Percentiles rank a stretch among this genome's conserved stretches.
Evolutionary conservation across 2,329 filamentous ascomycete genomes (phyloP).

Genomic region (Trichoderma brevicompactum): DNA sequence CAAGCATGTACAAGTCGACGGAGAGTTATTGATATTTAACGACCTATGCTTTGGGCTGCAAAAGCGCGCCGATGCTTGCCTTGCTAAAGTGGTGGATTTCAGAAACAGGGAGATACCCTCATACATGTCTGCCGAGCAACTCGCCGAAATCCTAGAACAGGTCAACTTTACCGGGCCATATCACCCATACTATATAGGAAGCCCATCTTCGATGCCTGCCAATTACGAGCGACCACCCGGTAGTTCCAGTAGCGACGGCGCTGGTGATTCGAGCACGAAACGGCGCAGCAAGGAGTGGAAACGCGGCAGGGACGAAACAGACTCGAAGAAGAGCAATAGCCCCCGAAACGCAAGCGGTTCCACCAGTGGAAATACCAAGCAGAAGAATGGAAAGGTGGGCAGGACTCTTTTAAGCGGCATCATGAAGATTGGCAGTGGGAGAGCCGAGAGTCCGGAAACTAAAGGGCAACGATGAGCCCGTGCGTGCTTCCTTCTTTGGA

Average conservation of each 20-base stretch:
- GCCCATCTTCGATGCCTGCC: conserved; percentile 35
- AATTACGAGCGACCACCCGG: conserved; percentile 49
- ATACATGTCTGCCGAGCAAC: conserved; percentile 42
- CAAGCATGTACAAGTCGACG: conserved; percentile 44
- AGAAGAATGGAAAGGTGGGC: conserved; percentile 48
- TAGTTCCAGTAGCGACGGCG: conserved; percentile 56
- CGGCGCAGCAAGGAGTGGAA: conserved; percentile 43
- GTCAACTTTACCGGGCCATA: conserved; percentile 44
- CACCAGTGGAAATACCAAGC: conserved; percentile 39
- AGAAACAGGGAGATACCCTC: conserved; percentile 45
- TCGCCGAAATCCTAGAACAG: conserved; percentile 56
- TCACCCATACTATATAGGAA: conserved; percentile 37
- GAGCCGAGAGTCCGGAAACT: conserved; percentile 48
- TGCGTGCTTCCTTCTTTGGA: background rate
- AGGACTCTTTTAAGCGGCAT: conserved; percentile 51
- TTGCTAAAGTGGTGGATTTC: conserved; percentile 53
- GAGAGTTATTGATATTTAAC: conserved; percentile 59
- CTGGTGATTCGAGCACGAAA: conserved; percentile 31
- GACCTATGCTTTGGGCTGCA: conserved; percentile 56
- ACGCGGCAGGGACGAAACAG: conserved; percentile 37
- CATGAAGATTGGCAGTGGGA: conserved; percentile 49
- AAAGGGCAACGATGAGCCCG: conserved; percentile 37
- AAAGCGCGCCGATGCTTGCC: conserved; percentile 55
- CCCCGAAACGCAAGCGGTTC: conserved; percentile 39
- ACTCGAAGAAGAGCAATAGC: conserved; percentile 37